phyloP scores from a whole-genome alignment of 2,329 filamentous ascomycete species.

The Tolypocladium paradoxum region DNA sequence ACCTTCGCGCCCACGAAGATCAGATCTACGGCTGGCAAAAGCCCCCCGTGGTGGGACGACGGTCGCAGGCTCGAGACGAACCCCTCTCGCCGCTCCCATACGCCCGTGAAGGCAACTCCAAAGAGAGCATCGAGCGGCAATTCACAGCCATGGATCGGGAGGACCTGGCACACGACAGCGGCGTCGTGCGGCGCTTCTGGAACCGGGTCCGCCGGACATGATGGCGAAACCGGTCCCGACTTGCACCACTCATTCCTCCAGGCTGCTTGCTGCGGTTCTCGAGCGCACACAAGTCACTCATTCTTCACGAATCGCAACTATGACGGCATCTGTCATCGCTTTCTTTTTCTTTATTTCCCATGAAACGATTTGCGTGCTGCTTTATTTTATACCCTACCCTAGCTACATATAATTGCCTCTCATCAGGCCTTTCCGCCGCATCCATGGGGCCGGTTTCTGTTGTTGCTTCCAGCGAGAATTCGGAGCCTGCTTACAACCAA shows the following conservation, averaged over 20 bases:
- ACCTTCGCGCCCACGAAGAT: slow-evolving; percentile 67
- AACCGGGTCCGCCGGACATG: slow-evolving; percentile 43
- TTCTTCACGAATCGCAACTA: not conserved
- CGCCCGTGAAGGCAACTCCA: slow-evolving; percentile 26
- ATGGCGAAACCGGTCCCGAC: not conserved
- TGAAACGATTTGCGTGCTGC: not conserved
- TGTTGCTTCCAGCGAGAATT: not conserved
- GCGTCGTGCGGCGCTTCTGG: slow-evolving; percentile 54
- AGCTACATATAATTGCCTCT: not conserved
- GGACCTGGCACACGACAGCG: slow-evolving; percentile 30
- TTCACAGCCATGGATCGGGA: slow-evolving; percentile 43
- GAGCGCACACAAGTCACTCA: no score
- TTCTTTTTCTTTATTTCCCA: not conserved
- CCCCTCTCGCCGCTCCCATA: slow-evolving; percentile 17
- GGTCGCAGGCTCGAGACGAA: slow-evolving; percentile 27
- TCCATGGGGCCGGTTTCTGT: not conserved
- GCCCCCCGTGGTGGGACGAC: slow-evolving; percentile 26
- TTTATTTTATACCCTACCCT: not conserved
- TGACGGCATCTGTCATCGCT: not conserved
- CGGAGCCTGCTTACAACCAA: not conserved
- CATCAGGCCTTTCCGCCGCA: not conserved
- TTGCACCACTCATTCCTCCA: not conserved
- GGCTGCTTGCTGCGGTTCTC: not conserved
- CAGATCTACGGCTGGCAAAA: slow-evolving; percentile 60
- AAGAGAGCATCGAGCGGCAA: slow-evolving; percentile 43